Evolutionary conservation across 192 early-diverging fungal species (phyloP), one percentile per base, ranked within the genome.

Genomic region (Coemansia erecta): DNA sequence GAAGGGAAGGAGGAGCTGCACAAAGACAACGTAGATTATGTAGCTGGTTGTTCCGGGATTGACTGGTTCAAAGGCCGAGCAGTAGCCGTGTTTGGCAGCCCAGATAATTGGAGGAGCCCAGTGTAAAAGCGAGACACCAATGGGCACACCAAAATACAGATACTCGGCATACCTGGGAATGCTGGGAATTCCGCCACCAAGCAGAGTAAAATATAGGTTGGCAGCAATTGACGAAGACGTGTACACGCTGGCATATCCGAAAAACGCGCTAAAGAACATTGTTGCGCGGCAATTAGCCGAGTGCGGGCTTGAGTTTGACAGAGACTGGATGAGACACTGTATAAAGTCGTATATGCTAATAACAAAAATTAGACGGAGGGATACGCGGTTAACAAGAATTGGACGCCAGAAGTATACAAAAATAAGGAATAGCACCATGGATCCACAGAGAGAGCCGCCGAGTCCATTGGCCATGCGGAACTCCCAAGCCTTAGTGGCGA

Each of bases 331-430:
- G 8, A 47, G 24, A 22, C 44, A 58, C 31, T 58, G 15, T 26
- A 58, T 31, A 37, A 58, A 47, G 28, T 58, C 56, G 28, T 58
- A 48, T 8, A 48, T 47, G 44, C 56, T 58, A 0, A 60, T 60
- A 6, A 28, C 33, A 33, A 33, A 60, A n/a, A 50, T 60, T 50
- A 50, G 37, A 11, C 58, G 45, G 19, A 60, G 47, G 4, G 58
- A 60, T 5, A 33, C 31, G 33, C 58, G 45, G 58, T 60, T 50
- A 19, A 60, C 58, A 3, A 60, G 45, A 10, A 43, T 24, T 24
- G 43, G 58, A 1, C 58, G 47, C 58, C 45, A 60, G 58, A 50
- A 24, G 14, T 50, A 33, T 1, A 50, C 47, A 19, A 22, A 14
- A 14, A 17, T 41, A 4, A 60, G 37, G 58, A 60, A 50, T 0